Percentiles rank a stretch among this genome's conserved stretches.
phyloP scores from a whole-genome alignment of 306 rosid species.

The Begonia fuchsioides region DNA sequence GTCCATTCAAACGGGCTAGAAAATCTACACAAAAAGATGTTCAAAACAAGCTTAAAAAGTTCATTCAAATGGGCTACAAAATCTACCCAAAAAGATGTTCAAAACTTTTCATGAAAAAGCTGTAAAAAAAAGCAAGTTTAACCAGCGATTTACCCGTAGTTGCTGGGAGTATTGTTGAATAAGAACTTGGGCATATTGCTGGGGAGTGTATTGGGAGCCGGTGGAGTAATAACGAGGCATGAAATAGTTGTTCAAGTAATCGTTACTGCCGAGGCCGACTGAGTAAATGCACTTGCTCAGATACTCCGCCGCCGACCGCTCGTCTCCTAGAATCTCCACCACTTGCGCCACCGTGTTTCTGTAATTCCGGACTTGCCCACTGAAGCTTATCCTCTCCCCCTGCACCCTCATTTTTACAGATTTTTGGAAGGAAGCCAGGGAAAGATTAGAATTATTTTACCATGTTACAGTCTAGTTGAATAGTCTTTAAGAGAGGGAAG shows the following conservation, averaged over 20 bases:
- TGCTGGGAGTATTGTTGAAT: slow-evolving; percentile 49
- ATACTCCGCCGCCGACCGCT: slow-evolving; percentile 40
- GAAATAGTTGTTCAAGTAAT: slow-evolving; percentile 92
- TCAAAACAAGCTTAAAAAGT: no score
- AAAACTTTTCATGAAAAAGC: no score
- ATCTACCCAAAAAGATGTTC: no score
- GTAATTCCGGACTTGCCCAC: slow-evolving; percentile 72
- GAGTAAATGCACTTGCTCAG: slow-evolving; percentile 70
- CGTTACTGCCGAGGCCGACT: slow-evolving; percentile 85
- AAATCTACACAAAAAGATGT: no score
- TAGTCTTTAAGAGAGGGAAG: no score
- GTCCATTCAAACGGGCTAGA: no score
- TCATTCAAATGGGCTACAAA: no score
- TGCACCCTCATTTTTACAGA: slow-evolving; percentile 7
- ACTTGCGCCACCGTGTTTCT: slow-evolving; percentile 52
- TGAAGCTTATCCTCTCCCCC: slow-evolving; percentile 77
- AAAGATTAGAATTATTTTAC: no score
- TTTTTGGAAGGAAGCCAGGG: not conserved
- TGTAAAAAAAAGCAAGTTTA: no score
- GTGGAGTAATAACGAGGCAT: slow-evolving; percentile 58
- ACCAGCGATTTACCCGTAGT: slow-evolving; percentile 19
- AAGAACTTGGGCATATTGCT: slow-evolving; percentile 52
- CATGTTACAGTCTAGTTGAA: no score
- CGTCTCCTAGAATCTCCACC: slow-evolving; percentile 44
- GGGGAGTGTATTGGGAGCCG: slow-evolving; percentile 51